Evolutionary conservation across 345 rosid genomes (phyloP).

Genomic region (Sisymbrium irio): DNA sequence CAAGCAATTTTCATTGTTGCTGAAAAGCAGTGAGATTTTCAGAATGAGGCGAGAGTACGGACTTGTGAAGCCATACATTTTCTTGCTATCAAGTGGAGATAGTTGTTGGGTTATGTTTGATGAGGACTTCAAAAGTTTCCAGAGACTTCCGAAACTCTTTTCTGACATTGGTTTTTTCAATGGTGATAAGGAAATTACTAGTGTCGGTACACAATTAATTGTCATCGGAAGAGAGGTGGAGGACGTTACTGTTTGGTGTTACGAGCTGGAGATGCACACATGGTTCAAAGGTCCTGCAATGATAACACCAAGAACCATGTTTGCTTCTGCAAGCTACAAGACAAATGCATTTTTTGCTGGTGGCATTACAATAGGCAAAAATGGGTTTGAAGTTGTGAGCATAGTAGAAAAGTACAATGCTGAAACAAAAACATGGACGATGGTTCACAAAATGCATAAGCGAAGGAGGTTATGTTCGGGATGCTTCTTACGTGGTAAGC

Average conservation of each 20-base stretch:
- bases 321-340: slow-evolving; percentile 65
- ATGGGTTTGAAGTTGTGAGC: slow-evolving; percentile 40
- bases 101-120: slow-evolving; percentile 32
- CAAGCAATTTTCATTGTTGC: slow-evolving; percentile 42
- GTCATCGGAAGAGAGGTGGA: slow-evolving; percentile 51
- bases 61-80: slow-evolving; percentile 54
- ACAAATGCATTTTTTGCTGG: slow-evolving; percentile 60
- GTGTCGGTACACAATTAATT: slow-evolving; percentile 28
- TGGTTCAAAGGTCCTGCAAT: slow-evolving; percentile 33
- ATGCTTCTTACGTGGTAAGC: slow-evolving; percentile 58
- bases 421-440: slow-evolving; percentile 52
- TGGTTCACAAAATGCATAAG: slow-evolving; percentile 44
- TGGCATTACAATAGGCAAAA: slow-evolving; percentile 35
- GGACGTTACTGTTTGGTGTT: slow-evolving; percentile 56
- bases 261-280: slow-evolving; percentile 33
- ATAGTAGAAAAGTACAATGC: slow-evolving; percentile 62
- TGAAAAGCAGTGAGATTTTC: slow-evolving; percentile 60
- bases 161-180: slow-evolving; percentile 32
- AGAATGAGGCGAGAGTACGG: slow-evolving; percentile 54
- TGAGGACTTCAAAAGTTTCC: slow-evolving; percentile 38
- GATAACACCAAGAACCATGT: slow-evolving; percentile 49
- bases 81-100: slow-evolving; percentile 54
- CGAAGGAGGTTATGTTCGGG: slow-evolving; percentile 53
- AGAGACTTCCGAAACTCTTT: slow-evolving; percentile 57
- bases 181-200: background rate